Evolutionary conservation across 1,139 yeast species (phyloP), one percentile per base, ranked within the genome.

Genomic region (Sugiyamaella japonica): DNA sequence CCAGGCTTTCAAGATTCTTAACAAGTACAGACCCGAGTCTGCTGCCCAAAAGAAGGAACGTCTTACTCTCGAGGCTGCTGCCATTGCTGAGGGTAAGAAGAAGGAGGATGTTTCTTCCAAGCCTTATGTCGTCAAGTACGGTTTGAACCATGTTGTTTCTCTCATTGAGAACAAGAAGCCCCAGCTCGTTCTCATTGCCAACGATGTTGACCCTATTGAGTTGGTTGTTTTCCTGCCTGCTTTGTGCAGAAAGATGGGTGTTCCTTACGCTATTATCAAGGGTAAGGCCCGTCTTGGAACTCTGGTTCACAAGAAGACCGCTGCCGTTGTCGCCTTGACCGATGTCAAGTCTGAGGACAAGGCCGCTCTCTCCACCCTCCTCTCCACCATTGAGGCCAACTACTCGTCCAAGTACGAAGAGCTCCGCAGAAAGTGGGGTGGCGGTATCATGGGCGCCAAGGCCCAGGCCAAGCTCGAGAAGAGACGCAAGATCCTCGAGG

Each of bases 231-330:
- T 88, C 86, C 82, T 91, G 69, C 98, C 98, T 75, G 97, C 98
- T 77, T 85, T 91, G 74, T 91, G 97, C 83, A 89, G 93, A 83
- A 91, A 91, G 86, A 85, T 91, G 95, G 98, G 98, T 80, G 90
- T 93, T 67, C 98, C 98, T 76, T 91, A 90, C 82, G 97, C 97
- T 68, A 87, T 91, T 74, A 89, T 91, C 72, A 91, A 91, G 85
- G 97, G 97, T 78, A 91, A 90, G 86, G 97, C 97, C 66, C 89
- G 97, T 85, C 86, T 91, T 73, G 97, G 97, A 70, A 88, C 97
- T 71, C 84, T 91, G 71, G 97, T 90, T 64, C 96, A 90, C 89
- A 83, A 89, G 82, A 91, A 91, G 87, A 90, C 93, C 72, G 85
- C 97, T 67, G 85, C 98, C 62, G 97, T 89, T 68, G 97, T 95